A percentile compares a stretch with the other conserved stretches of the same genome.
These are phyloP conservation scores for Colletotrichum cereale DNA, from an alignment of 2,329 filamentous ascomycete genomes.

Conservation along the genomic window DNA sequence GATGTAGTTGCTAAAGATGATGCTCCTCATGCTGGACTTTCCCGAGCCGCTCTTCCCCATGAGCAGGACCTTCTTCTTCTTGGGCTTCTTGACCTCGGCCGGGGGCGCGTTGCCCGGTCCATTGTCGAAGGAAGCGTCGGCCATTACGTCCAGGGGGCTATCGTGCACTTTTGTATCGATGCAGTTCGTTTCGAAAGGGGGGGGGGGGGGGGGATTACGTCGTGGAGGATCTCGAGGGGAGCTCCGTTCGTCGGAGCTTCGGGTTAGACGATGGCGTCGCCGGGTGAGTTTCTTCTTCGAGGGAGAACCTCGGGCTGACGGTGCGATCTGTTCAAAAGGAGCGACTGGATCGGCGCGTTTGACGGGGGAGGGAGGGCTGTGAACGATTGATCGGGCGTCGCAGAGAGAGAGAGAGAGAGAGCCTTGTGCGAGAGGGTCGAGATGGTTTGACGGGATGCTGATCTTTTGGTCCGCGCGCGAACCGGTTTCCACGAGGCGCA, in stretches of 20 bases:
- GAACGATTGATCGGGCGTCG: background rate
- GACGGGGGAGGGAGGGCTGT: background rate
- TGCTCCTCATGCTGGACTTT: slow-evolving; percentile 98
- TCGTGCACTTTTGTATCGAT: background rate
- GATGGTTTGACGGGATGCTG: slow-evolving; percentile 2
- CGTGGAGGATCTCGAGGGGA: background rate
- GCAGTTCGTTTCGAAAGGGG: background rate
- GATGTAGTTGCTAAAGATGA: slow-evolving; percentile 99
- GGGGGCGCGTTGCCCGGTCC: slow-evolving; percentile 22
- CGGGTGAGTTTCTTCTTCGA: background rate
- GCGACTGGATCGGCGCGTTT: background rate
- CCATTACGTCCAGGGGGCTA: slow-evolving; percentile 1
- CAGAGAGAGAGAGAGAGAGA: too few species aligned
- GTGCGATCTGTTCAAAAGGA: background rate
- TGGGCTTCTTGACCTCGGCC: slow-evolving; percentile 72
- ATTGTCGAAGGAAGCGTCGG: slow-evolving; percentile 12
- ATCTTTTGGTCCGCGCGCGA: slow-evolving; percentile 2
- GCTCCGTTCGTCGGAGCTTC: slow-evolving; percentile 4
- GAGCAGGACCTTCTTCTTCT: slow-evolving; percentile 88
- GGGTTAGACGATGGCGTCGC: background rate
- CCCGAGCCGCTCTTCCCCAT: slow-evolving; percentile 98
- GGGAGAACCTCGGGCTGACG: too few species aligned
- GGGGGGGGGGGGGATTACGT: background rate
- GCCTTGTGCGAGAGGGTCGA: slow-evolving; percentile 1
- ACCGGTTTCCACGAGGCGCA: slow-evolving; percentile 15